These are phyloP conservation scores for Arachis stenosperma DNA, from an alignment of 306 rosid species.

Conservation along the genomic window DNA sequence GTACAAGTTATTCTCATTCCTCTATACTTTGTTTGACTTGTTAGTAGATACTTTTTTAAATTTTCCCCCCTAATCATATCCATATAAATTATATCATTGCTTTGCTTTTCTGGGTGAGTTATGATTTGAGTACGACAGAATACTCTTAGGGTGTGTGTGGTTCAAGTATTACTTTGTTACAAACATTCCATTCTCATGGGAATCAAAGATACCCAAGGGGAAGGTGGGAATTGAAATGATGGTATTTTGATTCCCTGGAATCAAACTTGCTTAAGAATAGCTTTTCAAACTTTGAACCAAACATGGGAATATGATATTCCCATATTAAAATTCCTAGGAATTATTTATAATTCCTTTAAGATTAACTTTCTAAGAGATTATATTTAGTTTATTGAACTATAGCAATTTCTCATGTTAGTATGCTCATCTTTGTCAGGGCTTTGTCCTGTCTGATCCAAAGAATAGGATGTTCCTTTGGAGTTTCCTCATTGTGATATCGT, in stretches of 20 bases:
- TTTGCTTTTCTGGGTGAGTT: background rate
- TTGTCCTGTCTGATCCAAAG: conserved; percentile 58
- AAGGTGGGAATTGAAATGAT: too few relatives aligned
- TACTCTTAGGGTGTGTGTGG: background rate
- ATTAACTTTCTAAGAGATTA: too few relatives aligned
- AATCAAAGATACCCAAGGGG: too few relatives aligned
- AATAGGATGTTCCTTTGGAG: conserved; percentile 62
- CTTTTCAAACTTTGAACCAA: too few relatives aligned
- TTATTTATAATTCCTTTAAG: too few relatives aligned
- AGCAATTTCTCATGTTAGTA: background rate
- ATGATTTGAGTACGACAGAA: conserved; percentile 4
- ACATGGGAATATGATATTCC: too few relatives aligned
- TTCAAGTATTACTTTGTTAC: too few relatives aligned
- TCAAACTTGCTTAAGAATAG: too few relatives aligned
- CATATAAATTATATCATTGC: background rate
- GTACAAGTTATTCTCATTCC: conserved; percentile 6
- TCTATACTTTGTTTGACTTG: conserved; percentile 1
- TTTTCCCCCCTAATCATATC: too few relatives aligned
- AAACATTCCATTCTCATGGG: too few relatives aligned
- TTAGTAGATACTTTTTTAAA: background rate
- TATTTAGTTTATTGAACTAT: background rate
- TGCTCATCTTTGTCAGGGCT: conserved; percentile 49
- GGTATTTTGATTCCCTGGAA: too few relatives aligned
- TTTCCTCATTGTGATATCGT: conserved; percentile 50
- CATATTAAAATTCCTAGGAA: too few relatives aligned